These are phyloP conservation scores for Metarhizium anisopliae DNA, from an alignment of 2,329 filamentous ascomycete genomes.

Conservation along the genomic window DNA sequence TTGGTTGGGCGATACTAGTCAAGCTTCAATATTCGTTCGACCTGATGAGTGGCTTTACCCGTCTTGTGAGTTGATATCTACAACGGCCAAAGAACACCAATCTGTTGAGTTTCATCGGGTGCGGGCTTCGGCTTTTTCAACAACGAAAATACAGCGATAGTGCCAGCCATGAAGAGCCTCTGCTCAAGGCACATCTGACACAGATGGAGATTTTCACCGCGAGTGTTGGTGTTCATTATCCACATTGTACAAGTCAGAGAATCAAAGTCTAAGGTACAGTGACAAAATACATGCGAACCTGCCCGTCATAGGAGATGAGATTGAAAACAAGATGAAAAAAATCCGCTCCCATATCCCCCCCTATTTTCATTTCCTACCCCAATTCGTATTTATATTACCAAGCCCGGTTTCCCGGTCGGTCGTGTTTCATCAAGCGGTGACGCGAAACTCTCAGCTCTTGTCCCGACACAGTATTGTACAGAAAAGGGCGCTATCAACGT, in stretches of 20 bases:
- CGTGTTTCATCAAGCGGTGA: background rate
- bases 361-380: constrained; percentile 5
- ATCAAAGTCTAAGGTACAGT: constrained; percentile 14
- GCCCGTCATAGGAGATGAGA: constrained; percentile 20
- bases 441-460: background rate
- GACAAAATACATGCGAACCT: constrained; percentile 19
- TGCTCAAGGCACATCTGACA: too few relatives aligned
- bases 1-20: too few relatives aligned
- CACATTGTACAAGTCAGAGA: constrained; percentile 12
- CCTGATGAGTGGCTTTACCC: too few relatives aligned
- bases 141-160: too few relatives aligned
- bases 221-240: background rate
- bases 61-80: too few relatives aligned
- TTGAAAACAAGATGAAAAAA: constrained; percentile 8
- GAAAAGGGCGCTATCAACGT: background rate
- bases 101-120: too few relatives aligned
- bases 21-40: background rate
- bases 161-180: too few relatives aligned
- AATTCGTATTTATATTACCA: background rate
- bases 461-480: constrained; percentile 6
- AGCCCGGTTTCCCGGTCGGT: background rate
- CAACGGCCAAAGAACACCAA: too few relatives aligned
- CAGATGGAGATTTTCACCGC: background rate
- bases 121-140: too few relatives aligned
- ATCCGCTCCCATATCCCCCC: constrained; percentile 11